Evolutionary conservation across 75 land plant species (phyloP).

Genomic region (Picea sitchensis): DNA sequence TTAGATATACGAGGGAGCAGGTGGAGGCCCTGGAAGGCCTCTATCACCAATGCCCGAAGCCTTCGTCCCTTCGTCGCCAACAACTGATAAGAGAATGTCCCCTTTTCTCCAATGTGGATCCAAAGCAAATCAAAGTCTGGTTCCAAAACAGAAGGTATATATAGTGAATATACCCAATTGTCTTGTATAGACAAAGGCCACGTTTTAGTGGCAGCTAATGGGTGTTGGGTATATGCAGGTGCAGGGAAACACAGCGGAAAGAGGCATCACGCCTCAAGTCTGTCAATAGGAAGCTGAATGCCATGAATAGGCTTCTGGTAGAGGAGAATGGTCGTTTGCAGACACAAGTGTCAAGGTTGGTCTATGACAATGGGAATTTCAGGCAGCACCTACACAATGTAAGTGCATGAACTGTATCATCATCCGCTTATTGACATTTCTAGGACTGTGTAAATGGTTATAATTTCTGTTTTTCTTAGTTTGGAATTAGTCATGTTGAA

Average conservation of each 20-base stretch:
- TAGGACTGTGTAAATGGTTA: too few relatives aligned
- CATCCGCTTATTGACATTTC: too few relatives aligned
- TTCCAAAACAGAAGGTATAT: slow-evolving; percentile 53
- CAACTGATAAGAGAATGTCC: slow-evolving; percentile 54
- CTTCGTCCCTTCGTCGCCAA: slow-evolving; percentile 44
- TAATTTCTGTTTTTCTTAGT: too few relatives aligned
- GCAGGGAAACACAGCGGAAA: slow-evolving; percentile 49
- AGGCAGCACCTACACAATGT: slow-evolving; percentile 33
- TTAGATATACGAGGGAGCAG: slow-evolving; percentile 50
- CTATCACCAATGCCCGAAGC: slow-evolving; percentile 52
- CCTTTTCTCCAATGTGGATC: slow-evolving; percentile 48
- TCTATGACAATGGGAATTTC: slow-evolving; percentile 29
- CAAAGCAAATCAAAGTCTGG: slow-evolving; percentile 62
- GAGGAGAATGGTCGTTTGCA: slow-evolving; percentile 47
- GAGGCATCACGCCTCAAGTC: slow-evolving; percentile 39
- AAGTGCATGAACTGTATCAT: neutral
- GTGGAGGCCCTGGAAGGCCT: slow-evolving; percentile 52
- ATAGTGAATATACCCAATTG: too few relatives aligned
- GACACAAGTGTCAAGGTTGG: slow-evolving; percentile 35
- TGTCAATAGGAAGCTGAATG: slow-evolving; percentile 38
- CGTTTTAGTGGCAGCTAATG: too few relatives aligned
- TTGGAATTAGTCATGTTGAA: too few relatives aligned
- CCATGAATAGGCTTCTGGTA: slow-evolving; percentile 47
- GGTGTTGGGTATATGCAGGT: slow-evolving; percentile 16
- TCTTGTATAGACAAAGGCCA: too few relatives aligned